Evolutionary conservation across 2,329 filamentous ascomycete species (phyloP).

Genomic region (Xylariaceae sp.): DNA sequence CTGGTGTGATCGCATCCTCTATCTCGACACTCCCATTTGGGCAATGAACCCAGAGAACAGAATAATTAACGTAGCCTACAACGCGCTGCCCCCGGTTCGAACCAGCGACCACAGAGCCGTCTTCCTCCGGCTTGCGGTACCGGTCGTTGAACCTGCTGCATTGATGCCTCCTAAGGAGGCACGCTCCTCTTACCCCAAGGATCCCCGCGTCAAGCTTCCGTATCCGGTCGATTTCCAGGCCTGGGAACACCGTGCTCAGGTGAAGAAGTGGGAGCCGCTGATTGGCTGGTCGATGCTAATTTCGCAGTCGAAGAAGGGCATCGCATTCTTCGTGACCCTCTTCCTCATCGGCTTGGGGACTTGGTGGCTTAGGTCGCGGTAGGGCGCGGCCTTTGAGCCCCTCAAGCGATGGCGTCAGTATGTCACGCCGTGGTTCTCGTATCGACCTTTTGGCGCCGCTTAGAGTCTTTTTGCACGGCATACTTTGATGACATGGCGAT

Average conservation of each 20-base stretch:
- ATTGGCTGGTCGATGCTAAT: slow-evolving; percentile 52
- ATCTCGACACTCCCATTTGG: slow-evolving; percentile 57
- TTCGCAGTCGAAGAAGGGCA: slow-evolving; percentile 49
- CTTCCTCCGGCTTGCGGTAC: slow-evolving; percentile 62
- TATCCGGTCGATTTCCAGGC: slow-evolving; percentile 50
- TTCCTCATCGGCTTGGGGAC: slow-evolving; percentile 38
- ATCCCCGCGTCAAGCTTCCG: slow-evolving; percentile 37
- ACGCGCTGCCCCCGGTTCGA: slow-evolving; percentile 69
- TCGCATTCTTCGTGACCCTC: slow-evolving; percentile 40
- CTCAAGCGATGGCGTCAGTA: background rate
- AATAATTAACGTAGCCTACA: slow-evolving; percentile 59
- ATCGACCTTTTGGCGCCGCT: background rate
- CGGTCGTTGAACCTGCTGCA: slow-evolving; percentile 42
- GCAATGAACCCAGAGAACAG: slow-evolving; percentile 28
- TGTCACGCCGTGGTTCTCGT: background rate
- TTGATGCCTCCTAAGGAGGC: slow-evolving; percentile 32
- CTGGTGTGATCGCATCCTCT: slow-evolving; percentile 92
- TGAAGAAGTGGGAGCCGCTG: slow-evolving; percentile 32
- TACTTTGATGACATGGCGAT: background rate
- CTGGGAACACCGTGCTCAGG: slow-evolving; percentile 42
- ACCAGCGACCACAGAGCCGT: slow-evolving; percentile 87
- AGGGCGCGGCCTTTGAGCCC: slow-evolving; percentile 16
- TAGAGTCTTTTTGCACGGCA: background rate
- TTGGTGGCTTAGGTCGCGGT: slow-evolving; percentile 39
- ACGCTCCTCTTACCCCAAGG: slow-evolving; percentile 1